Conservation (phyloP, 2,329 filamentous ascomycete species). For the Tympanopsis confertula region DNA sequence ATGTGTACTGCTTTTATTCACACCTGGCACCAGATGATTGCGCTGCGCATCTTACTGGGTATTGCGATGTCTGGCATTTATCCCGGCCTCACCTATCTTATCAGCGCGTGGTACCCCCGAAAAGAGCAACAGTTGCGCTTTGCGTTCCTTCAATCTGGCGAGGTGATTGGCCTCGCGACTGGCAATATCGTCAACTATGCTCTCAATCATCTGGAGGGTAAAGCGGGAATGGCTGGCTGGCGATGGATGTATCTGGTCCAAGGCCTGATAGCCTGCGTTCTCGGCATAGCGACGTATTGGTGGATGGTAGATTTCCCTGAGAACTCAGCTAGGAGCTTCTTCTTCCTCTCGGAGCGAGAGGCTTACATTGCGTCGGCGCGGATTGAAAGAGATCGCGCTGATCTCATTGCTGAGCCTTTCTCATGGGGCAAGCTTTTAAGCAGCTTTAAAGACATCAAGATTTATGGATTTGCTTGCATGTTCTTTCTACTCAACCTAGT, state of each 20-base stretch:
- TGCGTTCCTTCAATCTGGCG: conserved; percentile 50
- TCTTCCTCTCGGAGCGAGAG: conserved; percentile 44
- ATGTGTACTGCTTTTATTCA: conserved; percentile 57
- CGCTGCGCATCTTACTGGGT: conserved; percentile 51
- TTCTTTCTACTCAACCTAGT: conserved; percentile 60
- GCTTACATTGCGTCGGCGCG: conserved; percentile 40
- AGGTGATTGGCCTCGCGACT: conserved; percentile 54
- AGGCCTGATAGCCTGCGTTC: conserved; percentile 43
- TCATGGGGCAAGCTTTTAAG: conserved; percentile 38
- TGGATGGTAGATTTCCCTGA: conserved; percentile 65
- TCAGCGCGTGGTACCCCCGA: conserved; percentile 51
- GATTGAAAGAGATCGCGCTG: conserved; percentile 49
- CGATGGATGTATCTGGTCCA: conserved; percentile 61
- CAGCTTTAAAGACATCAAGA: conserved; percentile 46
- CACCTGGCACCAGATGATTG: conserved; percentile 61
- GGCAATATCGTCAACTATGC: conserved; percentile 59
- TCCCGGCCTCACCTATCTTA: conserved; percentile 36
- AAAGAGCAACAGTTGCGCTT: conserved; percentile 54
- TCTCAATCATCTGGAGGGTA: conserved; percentile 50
- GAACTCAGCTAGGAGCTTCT: conserved; percentile 39
- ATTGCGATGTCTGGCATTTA: conserved; percentile 47
- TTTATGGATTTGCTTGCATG: conserved; percentile 52
- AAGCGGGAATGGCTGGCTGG: conserved; percentile 46
- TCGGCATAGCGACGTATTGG: conserved; percentile 52
- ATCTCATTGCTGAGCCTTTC: conserved; percentile 44